Evolutionary conservation across 148 eudicot species (phyloP), one percentile per base, ranked within the genome.

Genomic region (Nepenthes mirabilis): DNA sequence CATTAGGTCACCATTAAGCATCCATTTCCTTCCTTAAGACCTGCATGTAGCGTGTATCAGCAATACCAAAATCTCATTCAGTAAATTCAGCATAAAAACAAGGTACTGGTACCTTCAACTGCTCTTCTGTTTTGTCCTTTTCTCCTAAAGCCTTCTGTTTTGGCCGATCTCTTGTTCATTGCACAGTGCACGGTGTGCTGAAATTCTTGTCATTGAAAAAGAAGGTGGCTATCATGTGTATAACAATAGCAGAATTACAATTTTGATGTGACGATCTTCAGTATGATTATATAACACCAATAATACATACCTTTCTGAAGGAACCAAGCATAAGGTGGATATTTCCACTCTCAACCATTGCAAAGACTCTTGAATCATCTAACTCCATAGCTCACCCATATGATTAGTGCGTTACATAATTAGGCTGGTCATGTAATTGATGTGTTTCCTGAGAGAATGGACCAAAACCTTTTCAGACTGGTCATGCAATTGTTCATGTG

Each of bases 261-360:
- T 5, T 52, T 11, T 3, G n/a, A 2, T 52, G 32, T 14, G 6
- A 14, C 23, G 5, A 32, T 5, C 11, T 11, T 52, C 4, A 48
- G 3, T 1, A 33, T 8, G 58, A 55, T 32, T 3, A 55, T 32
- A 11, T 3, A n/a, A 47, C 23, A 58, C 6, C 23, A 52, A 55
- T n/a, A 65, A 32, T 6, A 57, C 67, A 58, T 65, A 94, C 99
- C 99, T 89, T 84, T 73, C 82, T 70, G 59, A 69, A 84, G 52
- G 87, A 82, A 70, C 97, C 96, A 75, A 94, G 95, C 91, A 84
- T 87, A 68, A 89, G 69, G 56, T 69, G 76, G 51, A 94, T 78
- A 72, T 94, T 89, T 70, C 95, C 99, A 68, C 95, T 89, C 77
- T 89, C 99, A 57, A 94, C 57, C 85, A 94, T 61, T 8, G 97